phyloP scores from a whole-genome alignment of 139 green algal genomes.

The Pseudopediastrum boryanum region DNA sequence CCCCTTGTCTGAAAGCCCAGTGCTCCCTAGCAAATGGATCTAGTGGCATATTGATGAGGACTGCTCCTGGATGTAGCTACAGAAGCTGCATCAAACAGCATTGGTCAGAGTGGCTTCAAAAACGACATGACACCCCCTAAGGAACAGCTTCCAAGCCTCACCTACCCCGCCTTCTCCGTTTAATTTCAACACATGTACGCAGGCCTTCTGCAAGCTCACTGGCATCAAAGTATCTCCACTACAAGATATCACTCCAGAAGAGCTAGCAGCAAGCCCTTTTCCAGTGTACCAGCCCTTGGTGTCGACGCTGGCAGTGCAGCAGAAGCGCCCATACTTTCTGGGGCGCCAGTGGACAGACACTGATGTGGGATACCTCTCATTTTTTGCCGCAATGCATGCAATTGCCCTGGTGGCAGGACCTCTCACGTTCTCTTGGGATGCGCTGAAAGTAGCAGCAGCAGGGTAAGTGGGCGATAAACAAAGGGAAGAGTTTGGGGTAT shows the following conservation, averaged over 20 bases:
- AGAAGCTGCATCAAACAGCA: not conserved
- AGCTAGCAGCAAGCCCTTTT: conserved; percentile 28
- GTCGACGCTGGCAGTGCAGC: conserved; percentile 36
- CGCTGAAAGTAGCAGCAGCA: conserved; percentile 52
- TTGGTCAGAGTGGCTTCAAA: not conserved
- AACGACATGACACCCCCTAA: too few species aligned
- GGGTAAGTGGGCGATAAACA: conserved; percentile 23
- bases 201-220: conserved; percentile 39
- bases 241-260: conserved; percentile 37
- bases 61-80: not conserved
- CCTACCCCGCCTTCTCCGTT: not conserved
- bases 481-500: not conserved
- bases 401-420: conserved; percentile 41
- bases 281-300: conserved; percentile 11
- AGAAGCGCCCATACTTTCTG: conserved; percentile 47
- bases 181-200: not conserved
- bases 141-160: not conserved
- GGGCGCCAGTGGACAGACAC: conserved; percentile 45
- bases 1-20: not conserved
- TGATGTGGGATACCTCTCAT: conserved; percentile 40
- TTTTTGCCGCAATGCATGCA: conserved; percentile 51
- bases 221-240: conserved; percentile 29
- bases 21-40: not conserved
- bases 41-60: too few species aligned
- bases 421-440: conserved; percentile 53